These are phyloP conservation scores for Orbilia oligospora DNA, from an alignment of 2,329 filamentous ascomycete species.

Conservation along the genomic window DNA sequence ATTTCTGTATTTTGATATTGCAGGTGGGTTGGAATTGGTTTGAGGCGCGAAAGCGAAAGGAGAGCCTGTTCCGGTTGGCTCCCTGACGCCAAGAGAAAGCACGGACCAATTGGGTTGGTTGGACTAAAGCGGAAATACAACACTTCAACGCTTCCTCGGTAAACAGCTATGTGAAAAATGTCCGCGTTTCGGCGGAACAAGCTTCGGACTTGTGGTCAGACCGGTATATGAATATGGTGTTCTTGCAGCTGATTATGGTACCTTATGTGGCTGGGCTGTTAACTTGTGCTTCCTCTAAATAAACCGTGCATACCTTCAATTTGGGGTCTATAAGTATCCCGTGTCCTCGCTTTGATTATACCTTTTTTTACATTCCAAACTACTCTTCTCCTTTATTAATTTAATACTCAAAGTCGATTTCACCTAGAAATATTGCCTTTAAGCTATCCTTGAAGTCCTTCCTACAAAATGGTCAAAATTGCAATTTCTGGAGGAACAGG, in stretches of 20 bases:
- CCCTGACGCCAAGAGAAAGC: too few relatives aligned
- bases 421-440: too few relatives aligned
- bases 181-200: slow-evolving; percentile 33
- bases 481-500: slow-evolving; percentile 69
- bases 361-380: too few relatives aligned
- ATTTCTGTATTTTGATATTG: slow-evolving; percentile 2
- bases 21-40: too few relatives aligned
- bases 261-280: too few relatives aligned
- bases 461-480: slow-evolving; percentile 69
- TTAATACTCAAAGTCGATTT: too few relatives aligned
- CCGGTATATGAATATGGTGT: not conserved
- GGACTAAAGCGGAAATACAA: too few relatives aligned
- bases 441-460: not conserved
- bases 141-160: too few relatives aligned
- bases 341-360: not conserved
- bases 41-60: not conserved
- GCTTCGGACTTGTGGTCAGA: not conserved
- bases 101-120: not conserved
- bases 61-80: too few relatives aligned
- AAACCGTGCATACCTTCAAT: too few relatives aligned
- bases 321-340: not conserved
- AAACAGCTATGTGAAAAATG: too few relatives aligned
- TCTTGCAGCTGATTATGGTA: not conserved
- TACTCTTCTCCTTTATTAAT: too few relatives aligned
- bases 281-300: not conserved